Base-by-base conservation (phyloP, 2,329 filamentous ascomycete species). In the Fonsecaea pedrosoi region DNA sequence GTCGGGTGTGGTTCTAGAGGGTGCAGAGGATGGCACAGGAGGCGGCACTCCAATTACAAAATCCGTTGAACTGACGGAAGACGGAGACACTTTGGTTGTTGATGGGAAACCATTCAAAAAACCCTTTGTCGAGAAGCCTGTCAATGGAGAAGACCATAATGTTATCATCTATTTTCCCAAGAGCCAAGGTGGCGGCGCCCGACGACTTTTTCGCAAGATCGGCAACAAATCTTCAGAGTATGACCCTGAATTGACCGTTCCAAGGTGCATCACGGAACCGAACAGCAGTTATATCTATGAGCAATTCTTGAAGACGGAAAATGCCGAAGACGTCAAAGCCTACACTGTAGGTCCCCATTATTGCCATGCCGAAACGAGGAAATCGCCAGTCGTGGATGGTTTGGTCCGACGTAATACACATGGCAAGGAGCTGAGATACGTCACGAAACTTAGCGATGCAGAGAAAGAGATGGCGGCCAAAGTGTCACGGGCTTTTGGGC, bases 161-260 rank as follows among this genome's bases (percentile, higher is more conserved):
- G 97, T 99, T 74, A 91, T 96, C 79, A 97, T 99, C 64, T 99
- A 98, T 80, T 98, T 96, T 75, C 92, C 94, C 25, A 91, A 89
- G 69, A 78, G 79, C 68, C 77, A 82, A 65, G 90, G 92, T 50
- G 87, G 91, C 56, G 95, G 95, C 66, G 96, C 93, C 32, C 87
- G 96, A 66, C 92, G 94, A 72, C 86, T 99, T 3, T 99, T 99
- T 80, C 87, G 95, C 65, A 99, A 99, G 79, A 92, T 99, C 74
- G 96, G 96, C 74, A 99, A 99, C 84, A 99, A 99, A 81, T 98
- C 94, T 78, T 98, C 94, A 1, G 96, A 99, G 78, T 96, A 90
- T 75, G 90, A 97, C 67, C 86, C 90, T 15, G 89, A 89, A 10
- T 85, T 99, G 67, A 87, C 82, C 15, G 80, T 91, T 18, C 95